Evolutionary conservation across 2,329 filamentous ascomycete genomes (phyloP), one percentile per base, ranked within the genome.

Genomic region (Apiospora kogelbergensis): DNA sequence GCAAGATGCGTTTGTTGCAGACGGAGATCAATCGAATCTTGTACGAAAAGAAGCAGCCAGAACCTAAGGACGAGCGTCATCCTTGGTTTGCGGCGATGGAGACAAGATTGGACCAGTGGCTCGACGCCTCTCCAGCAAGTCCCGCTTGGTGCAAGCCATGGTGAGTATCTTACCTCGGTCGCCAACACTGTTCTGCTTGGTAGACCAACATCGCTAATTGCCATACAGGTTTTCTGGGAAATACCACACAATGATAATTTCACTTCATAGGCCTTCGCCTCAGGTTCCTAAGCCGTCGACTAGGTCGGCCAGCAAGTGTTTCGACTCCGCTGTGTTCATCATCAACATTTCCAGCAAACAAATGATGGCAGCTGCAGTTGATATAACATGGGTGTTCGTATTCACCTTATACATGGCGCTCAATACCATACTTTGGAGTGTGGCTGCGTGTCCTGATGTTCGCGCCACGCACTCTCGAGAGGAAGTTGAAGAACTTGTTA

Each of bases 381-480:
- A 98, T 76, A 85, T 98, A 70, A 98, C 95, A 0, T 98, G 95
- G 95, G 91, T 97, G 57, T 97, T 97, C 76, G 89, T 97, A 1
- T 87, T 97, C 69, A 90, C 92, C 24, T 87, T 98, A 48, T 98
- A 97, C 82, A 96, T 97, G 89, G 90, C 93, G 5, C 87, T 98
- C 69, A 98, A 97, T 77, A 95, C 93, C 6, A 88, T 98, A 65
- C 86, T 99, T 0, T 99, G 96, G 96, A 90, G 93, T 1, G 87
- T 97, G 9, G 97, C 95, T 24, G 63, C 67, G 1, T 98, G 97
- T 76, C 87, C 91, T 3, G 92, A 95, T 72, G 90, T 98, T 30
- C 91, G 96, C 63, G 87, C 88, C 67, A 84, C 88, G 22, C 91
- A 97, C 77, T 79, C 86, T 4, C 89, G 90, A 24, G 90, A 94